These are phyloP conservation scores for Arthroderma uncinatum DNA, from an alignment of 2,329 filamentous ascomycete genomes.

Conservation along the genomic window DNA sequence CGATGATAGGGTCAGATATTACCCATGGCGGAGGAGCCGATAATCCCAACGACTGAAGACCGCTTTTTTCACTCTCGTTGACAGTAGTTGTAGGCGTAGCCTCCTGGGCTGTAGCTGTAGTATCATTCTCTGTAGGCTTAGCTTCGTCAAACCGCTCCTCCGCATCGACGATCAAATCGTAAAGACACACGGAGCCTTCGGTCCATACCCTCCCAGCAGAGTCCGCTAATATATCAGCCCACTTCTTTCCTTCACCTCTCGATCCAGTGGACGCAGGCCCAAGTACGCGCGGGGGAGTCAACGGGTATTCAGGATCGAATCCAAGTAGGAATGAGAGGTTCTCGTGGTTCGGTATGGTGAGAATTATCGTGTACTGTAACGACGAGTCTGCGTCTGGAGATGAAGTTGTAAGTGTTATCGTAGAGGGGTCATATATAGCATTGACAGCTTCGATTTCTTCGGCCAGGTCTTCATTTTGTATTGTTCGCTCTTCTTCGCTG, in stretches of 20 bases:
- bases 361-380: conserved; percentile 39
- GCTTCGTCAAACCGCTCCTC: conserved; percentile 45
- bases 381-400: conserved; percentile 20
- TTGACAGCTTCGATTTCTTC: conserved; percentile 41
- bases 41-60: neutral
- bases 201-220: conserved; percentile 58
- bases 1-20: conserved; percentile 59
- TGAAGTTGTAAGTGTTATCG: conserved; percentile 36
- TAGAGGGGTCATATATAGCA: conserved; percentile 54
- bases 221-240: conserved; percentile 57
- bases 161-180: conserved; percentile 69
- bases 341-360: conserved; percentile 54
- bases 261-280: conserved; percentile 69
- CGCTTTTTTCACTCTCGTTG: conserved; percentile 14
- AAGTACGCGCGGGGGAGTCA: conserved; percentile 58
- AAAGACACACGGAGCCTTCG: conserved; percentile 71
- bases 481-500: neutral
- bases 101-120: neutral
- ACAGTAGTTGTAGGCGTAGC: conserved; percentile 17
- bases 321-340: conserved; percentile 42
- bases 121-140: conserved; percentile 19
- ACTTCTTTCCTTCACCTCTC: conserved; percentile 59
- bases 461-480: conserved; percentile 30
- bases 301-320: conserved; percentile 66
- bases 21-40: conserved; percentile 52